A percentile compares a stretch with the other conserved stretches of the same genome.
Evolutionary conservation across 164 flowering plant genomes (phyloP).

Genomic region (Kalanchoe fedtschenkoi): DNA sequence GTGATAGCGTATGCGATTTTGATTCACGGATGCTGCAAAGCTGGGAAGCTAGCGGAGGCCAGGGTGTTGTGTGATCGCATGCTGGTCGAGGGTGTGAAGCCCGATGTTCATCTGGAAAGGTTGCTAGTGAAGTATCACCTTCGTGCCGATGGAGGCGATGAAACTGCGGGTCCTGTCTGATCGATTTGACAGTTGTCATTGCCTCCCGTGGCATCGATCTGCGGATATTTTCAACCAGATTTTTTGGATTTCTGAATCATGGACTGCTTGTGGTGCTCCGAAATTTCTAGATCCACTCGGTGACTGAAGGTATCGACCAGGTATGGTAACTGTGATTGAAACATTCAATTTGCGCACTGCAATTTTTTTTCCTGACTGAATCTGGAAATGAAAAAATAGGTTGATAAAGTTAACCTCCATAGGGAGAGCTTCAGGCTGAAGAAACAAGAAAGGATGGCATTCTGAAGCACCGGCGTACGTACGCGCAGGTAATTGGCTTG

Average conservation of each 20-base stretch:
- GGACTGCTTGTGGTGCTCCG: neutral
- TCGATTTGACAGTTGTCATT: neutral
- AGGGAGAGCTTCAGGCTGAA: too few species aligned
- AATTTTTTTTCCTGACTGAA: too few species aligned
- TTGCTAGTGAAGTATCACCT: conserved; percentile 15
- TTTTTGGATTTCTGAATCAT: too few species aligned
- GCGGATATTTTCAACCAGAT: neutral
- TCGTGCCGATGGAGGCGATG: neutral
- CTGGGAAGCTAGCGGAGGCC: conserved; percentile 35
- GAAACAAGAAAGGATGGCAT: too few species aligned
- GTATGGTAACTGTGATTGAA: too few species aligned
- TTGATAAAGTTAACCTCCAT: too few species aligned
- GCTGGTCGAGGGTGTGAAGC: conserved; percentile 27
- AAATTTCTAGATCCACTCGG: neutral
- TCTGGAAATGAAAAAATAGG: too few species aligned
- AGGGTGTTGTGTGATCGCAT: conserved; percentile 23
- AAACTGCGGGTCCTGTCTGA: neutral
- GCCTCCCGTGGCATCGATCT: neutral
- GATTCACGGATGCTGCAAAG: conserved; percentile 33
- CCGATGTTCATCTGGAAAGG: conserved; percentile 23
- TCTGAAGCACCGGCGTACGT: too few species aligned
- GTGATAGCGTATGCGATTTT: conserved; percentile 40
- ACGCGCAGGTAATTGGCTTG: too few species aligned
- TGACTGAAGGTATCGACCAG: neutral
- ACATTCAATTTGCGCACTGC: too few species aligned